Base-by-base conservation (phyloP, 1,284 basidiomycete genomes). In the Malassezia sp. region DNA sequence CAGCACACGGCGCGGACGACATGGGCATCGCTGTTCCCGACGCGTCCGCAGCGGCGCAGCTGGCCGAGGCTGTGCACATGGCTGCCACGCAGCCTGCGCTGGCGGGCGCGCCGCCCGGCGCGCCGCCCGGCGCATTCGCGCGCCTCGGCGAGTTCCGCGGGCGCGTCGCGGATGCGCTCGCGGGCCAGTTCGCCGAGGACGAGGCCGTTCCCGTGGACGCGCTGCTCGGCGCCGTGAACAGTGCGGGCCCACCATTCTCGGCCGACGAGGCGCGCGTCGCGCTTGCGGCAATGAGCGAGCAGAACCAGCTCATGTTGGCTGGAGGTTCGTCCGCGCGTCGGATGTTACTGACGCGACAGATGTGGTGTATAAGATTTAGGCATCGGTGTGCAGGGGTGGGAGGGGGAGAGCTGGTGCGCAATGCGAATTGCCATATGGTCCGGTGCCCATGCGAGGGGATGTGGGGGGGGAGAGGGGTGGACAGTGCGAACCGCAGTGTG, bases 241-340 rank as follows among this genome's bases (percentile, higher is more conserved):
- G 80, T 54, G 78, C 78, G 2, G 77, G 78, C 29, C 75, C 77
- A 17, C 73, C 88, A 36, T 96, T 88, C 67, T 81, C 83, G 8
- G 81, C 80, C 1, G 76, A 76, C 18, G 90, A 96, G 71, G 90
- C 84, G 6, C 75, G 80, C 54, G 72, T 74, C 36, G 62, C 67
- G 18, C 57, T 73, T 8, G 45, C 45, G 34, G 52, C 53, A 31
- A 95, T 96, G 90, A 77, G 80, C 41, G 80, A 84, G 32, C 77
- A 76, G 20, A 84, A 89, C 60, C 82, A 90, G 71, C 74, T 95
- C 57, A 88, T 95, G 85, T 77, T 87, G 59, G 81, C 80, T 49
- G 84, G 84, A 32, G 83, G 80, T 49, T 23, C 30, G 39, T 48
- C 26, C 18, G 28, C 15, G 5, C 3, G 14, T 11, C 21, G 9